Evolutionary conservation across 2,329 filamentous ascomycete genomes (phyloP), one percentile per base, ranked within the genome.

Genomic region (Diatrype stigma): DNA sequence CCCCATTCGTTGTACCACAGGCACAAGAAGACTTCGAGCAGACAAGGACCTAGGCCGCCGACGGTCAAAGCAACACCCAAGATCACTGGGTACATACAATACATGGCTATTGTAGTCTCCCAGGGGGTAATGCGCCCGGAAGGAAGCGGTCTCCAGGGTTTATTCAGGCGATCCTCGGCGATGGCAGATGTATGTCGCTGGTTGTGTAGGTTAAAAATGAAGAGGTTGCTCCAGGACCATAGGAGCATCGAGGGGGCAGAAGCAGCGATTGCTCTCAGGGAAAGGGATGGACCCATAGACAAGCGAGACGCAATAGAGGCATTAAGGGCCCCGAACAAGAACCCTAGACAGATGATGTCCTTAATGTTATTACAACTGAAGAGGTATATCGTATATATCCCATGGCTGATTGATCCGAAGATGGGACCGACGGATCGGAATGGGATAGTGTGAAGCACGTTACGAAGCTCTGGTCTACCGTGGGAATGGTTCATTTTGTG

Each of bases 1-100:
- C 45, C 47, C 3, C 45, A 26, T 35, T 54, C 54, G 30, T 56
- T 56, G 35, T 54, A 54, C 54, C 49, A 52, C 3, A 53, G 11
- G 28, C 46, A 23, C 10, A 55, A 47, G 2, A 16, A 17, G 3
- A 37, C 48, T 32, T 48, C 14, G n/a, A 54, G 11, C 7, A 46
- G 5, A 42, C 47, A 56, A n/a, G 53, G 47, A 2, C 21, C 26
- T 12, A 51, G 30, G 6, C 51, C 47, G 5, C 51, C 50, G 12
- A 32, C 12, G 8, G 10, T 32, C 2, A 48, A n/a, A 2, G 16
- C 26, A 10, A 51, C 14, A 11, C 26, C 16, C 10, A 51, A 44
- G 17, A 45, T 42, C 5, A 48, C 14, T 6, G 50, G 50, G 35
- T 51, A 34, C 28, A 51, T 34, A 12, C 21, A 26, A 16, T 40